Evolutionary conservation across 2,329 filamentous ascomycete genomes (phyloP), one percentile per base, ranked within the genome.

Genomic region (Tolypocladium pustulatum): DNA sequence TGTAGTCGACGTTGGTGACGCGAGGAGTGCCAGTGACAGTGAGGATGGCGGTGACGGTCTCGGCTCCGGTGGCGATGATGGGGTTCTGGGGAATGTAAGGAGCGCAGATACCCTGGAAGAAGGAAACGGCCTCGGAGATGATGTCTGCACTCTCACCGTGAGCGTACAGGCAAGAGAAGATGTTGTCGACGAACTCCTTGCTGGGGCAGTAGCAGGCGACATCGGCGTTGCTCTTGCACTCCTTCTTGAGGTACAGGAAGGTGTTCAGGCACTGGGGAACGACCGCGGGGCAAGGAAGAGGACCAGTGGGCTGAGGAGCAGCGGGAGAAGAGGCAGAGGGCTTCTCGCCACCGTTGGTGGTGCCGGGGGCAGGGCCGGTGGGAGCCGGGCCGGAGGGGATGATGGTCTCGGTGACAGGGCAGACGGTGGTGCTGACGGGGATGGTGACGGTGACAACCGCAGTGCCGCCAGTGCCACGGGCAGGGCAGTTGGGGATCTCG

Each of bases 251-350:
- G 71, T 84, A 82, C 68, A 96, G 76, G 90, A 91, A 97, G 68
- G 91, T 95, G 83, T 93, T 94, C 76, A 97, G 78, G 80, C 93
- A 97, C 70, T 85, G 85, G 63, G 93, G 92, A 55, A 97, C 87
- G 54, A 92, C 82, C 32, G 79, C 75, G 59, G 91, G 91, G 75
- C 85, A 84, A 59, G 78, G 76, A 49, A 81, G 74, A 40, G 78
- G 77, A 69, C 75, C 70, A 15, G 64, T 56, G 54, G 60, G 57
- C 36, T 54, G 49, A n/a, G 49, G 22, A 54, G 79, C 72, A 41
- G 65, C 65, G 43, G 72, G 61, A 32, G 71, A 30, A 22, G 63
- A 61, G 53, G 59, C 37, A 22, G 37, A 6, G 27, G 46, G 34
- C 32, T 40, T 12, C 7, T 15, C 36, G 22, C 41, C 41, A 56